These are phyloP conservation scores for Furcasterigmium sp. DNA, from an alignment of 2,329 filamentous ascomycete species.

Conservation along the genomic window DNA sequence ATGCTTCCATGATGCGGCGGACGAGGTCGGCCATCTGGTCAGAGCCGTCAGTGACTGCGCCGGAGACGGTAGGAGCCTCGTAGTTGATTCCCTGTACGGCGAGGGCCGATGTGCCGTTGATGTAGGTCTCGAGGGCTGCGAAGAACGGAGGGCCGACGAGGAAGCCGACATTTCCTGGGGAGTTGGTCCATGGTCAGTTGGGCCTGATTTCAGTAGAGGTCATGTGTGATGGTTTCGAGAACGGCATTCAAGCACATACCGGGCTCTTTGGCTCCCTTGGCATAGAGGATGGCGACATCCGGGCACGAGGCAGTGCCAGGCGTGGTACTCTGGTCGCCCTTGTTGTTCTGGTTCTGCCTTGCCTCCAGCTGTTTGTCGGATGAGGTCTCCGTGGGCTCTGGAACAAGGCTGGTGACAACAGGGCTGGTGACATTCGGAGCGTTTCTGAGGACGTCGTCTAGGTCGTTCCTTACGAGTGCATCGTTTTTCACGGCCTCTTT, in stretches of 20 bases:
- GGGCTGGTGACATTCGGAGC: conserved; percentile 1
- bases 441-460: conserved; percentile 3
- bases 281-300: conserved; percentile 10
- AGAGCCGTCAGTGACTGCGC: conserved; percentile 7
- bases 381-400: no score
- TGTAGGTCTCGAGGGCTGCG: conserved; percentile 13
- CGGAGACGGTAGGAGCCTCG: conserved; percentile 4
- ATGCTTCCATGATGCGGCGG: conserved; percentile 20
- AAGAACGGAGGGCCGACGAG: conserved; percentile 21
- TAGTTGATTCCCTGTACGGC: conserved; percentile 21
- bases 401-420: no score
- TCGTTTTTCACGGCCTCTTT: conserved; percentile 10
- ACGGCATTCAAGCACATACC: conserved; percentile 3
- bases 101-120: conserved; percentile 12
- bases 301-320: conserved; percentile 6
- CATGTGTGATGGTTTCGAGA: no score
- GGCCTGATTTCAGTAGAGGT: no score
- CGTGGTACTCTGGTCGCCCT: background rate
- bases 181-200: no score
- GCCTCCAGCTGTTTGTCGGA: background rate
- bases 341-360: background rate
- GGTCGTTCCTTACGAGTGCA: conserved; percentile 8
- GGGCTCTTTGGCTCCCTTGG: conserved; percentile 12
- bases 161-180: conserved; percentile 20
- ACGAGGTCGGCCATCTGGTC: conserved; percentile 25